These are phyloP conservation scores for Hemileccinum rubropunctum DNA, from an alignment of 768 basidiomycete species.

Conservation along the genomic window DNA sequence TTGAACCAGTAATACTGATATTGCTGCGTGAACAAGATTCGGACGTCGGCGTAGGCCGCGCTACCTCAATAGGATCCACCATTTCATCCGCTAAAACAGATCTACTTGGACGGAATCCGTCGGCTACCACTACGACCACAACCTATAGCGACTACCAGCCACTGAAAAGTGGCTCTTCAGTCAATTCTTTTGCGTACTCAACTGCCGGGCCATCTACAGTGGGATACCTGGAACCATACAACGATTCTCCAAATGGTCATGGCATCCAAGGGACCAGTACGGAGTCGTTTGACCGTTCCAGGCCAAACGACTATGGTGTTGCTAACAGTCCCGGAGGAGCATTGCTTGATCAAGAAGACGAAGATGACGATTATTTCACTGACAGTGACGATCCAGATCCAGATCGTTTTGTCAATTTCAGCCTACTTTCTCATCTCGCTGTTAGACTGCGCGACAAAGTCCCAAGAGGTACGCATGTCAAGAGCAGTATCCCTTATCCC, in stretches of 20 bases:
- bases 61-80: constrained; percentile 30
- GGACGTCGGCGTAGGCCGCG: constrained; percentile 21
- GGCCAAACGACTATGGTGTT: constrained; percentile 17
- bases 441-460: constrained; percentile 89
- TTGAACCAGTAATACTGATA: constrained; percentile 2
- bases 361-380: constrained; percentile 31
- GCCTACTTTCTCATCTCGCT: constrained; percentile 84
- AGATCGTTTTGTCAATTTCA: constrained; percentile 82
- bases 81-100: constrained; percentile 26
- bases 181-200: constrained; percentile 17
- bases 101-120: constrained; percentile 23
- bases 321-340: constrained; percentile 17
- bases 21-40: constrained; percentile 10
- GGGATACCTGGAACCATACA: constrained; percentile 12
- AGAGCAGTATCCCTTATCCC: constrained; percentile 90
- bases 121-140: constrained; percentile 27
- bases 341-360: constrained; percentile 26
- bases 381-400: constrained; percentile 65
- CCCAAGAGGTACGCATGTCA: constrained; percentile 81
- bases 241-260: constrained; percentile 20
- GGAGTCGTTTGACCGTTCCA: constrained; percentile 27
- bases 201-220: constrained; percentile 24
- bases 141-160: constrained; percentile 17
- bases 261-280: constrained; percentile 16
- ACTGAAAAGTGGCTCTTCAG: constrained; percentile 16